Evolutionary conservation across 768 basidiomycete genomes (phyloP).

Genomic region (Suillus lakei): DNA sequence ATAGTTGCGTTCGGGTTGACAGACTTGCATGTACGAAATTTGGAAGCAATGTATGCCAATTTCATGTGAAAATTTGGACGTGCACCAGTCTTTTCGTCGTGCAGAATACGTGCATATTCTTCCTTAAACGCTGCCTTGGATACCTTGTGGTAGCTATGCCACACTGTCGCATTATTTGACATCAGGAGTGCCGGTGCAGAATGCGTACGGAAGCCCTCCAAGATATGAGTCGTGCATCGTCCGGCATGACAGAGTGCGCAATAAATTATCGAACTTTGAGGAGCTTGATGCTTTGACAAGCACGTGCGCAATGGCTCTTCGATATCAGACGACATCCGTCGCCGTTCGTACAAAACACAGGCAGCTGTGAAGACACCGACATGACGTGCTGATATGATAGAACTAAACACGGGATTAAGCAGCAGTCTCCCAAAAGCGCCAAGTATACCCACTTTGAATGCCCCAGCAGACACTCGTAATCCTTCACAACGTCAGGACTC

Average conservation of each 20-base stretch:
- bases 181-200: conserved; percentile 40
- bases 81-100: conserved; percentile 43
- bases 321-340: conserved; percentile 20
- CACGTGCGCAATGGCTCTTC: conserved; percentile 14
- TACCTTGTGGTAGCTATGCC: conserved; percentile 41
- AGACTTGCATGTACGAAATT: conserved; percentile 54
- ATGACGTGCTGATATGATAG: conserved; percentile 24
- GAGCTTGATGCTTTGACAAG: conserved; percentile 18
- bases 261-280: conserved; percentile 26
- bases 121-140: conserved; percentile 22
- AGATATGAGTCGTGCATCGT: conserved; percentile 43
- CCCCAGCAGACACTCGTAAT: conserved; percentile 19
- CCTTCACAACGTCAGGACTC: conserved; percentile 15
- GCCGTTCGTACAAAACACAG: conserved; percentile 27
- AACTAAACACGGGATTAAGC: conserved; percentile 24
- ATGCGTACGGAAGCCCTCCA: conserved; percentile 38
- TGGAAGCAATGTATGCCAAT: conserved; percentile 51
- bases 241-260: conserved; percentile 44
- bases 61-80: conserved; percentile 37
- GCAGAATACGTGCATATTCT: conserved; percentile 17
- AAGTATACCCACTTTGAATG: conserved; percentile 26
- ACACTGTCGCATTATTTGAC: conserved; percentile 26
- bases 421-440: not conserved
- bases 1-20: conserved; percentile 42
- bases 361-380: conserved; percentile 40